Evolutionary conservation across 305 asterid species (phyloP), one percentile per base, ranked within the genome.

Genomic region (Striga hermonthica): DNA sequence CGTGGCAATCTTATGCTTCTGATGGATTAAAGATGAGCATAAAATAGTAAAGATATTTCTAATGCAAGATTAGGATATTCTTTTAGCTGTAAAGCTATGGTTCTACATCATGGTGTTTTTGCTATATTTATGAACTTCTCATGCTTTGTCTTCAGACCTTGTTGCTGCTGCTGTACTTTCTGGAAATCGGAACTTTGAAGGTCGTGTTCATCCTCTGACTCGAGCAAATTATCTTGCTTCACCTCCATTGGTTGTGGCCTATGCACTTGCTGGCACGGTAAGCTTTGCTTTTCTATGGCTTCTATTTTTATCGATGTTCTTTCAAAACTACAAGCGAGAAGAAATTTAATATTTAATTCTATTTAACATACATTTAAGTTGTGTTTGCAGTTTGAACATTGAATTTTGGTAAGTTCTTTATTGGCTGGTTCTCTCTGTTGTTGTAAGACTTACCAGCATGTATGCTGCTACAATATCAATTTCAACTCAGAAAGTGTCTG

Each of bases 201-300:
- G 97, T 11, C 95, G 96, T 75, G 95, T 90, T 65, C 97, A 90
- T 81, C 87, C 97, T 3, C 75, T 87, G 64, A 90, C 97, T 56
- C 81, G 97, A 76, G 97, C 97, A 14, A 90, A 90, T 71, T 85
- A 87, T 78, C 95, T 87, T 40, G 95, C 90, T 61, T 90, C 95
- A 37, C 95, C 95, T 45, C 97, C 95, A 0, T 64, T 90, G 68
- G 97, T 87, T 70, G 83, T 90, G 64, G 95, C 97, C 37, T 90
- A 87, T 75, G 97, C 97, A 54, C 95, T 90, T 73, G 95, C 95
- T 45, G 95, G 95, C 80, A 90, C 95, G 87, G 97, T 90, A 85
- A 66, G 73, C 67, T 31, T 11, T 16, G 54, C 56, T 14, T 66
- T 54, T 16, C 50, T 60, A 35, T 9, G 31, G 49, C 55, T 16